Conservation (phyloP, 2,329 filamentous ascomycete species). For the Orbilia blumenaviensis region DNA sequence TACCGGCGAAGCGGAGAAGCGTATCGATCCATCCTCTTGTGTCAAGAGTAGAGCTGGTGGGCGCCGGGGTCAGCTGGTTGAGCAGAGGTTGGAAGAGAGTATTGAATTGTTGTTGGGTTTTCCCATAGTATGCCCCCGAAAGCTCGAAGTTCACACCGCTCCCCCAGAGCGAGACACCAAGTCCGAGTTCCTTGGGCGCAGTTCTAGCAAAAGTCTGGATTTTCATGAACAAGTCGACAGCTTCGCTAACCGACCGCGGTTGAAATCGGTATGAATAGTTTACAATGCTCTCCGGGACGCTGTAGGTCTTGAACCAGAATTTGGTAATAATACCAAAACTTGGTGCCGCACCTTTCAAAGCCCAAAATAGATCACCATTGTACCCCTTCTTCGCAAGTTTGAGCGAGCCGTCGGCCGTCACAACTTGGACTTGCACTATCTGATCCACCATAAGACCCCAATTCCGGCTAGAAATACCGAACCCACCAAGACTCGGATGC, state of each 20-base stretch:
- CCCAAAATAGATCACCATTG: slow-evolving; percentile 63
- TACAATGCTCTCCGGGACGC: slow-evolving; percentile 59
- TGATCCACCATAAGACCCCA: slow-evolving; percentile 67
- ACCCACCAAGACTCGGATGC: slow-evolving; percentile 62
- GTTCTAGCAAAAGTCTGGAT: slow-evolving; percentile 55
- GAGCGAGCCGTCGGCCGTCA: slow-evolving; percentile 59
- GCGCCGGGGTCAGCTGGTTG: not conserved
- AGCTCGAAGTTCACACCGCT: slow-evolving; percentile 33
- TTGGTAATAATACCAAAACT: slow-evolving; percentile 63
- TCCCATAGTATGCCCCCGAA: slow-evolving; percentile 52
- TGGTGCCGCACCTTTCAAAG: slow-evolving; percentile 62
- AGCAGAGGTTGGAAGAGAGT: slow-evolving; percentile 43
- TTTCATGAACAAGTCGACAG: slow-evolving; percentile 60
- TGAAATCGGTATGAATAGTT: slow-evolving; percentile 59
- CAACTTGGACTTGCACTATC: slow-evolving; percentile 64
- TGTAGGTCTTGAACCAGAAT: slow-evolving; percentile 62
- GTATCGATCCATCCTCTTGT: slow-evolving; percentile 49
- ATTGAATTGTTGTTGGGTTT: slow-evolving; percentile 13
- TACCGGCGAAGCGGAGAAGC: slow-evolving; percentile 45
- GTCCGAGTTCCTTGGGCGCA: slow-evolving; percentile 56
- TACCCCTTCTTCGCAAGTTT: slow-evolving; percentile 57
- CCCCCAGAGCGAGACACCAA: slow-evolving; percentile 55
- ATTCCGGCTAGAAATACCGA: slow-evolving; percentile 62
- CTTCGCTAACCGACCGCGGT: slow-evolving; percentile 61
- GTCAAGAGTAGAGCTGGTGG: not conserved